Evolutionary conservation across 2,329 filamentous ascomycete species (phyloP), one percentile per base, ranked within the genome.

Genomic region (Trichoderma polysporum): DNA sequence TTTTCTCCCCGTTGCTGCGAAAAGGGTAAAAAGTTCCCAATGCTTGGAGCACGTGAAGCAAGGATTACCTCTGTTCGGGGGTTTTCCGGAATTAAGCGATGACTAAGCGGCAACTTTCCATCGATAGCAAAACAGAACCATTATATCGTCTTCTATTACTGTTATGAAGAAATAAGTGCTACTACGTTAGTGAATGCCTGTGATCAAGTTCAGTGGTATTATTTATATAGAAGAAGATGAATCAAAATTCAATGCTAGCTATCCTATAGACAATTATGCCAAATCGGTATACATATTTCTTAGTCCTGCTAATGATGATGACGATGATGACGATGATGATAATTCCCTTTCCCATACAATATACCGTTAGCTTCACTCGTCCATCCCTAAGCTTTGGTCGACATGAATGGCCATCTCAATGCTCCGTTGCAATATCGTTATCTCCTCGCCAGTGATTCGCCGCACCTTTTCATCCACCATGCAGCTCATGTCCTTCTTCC

Each of bases 401-500:
- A 41, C 64, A 39, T 52, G 41, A 2, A 52, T 22, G 2, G 67
- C 67, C 27, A 22, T 47, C 22, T 68, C 57, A 25, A 68, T 67
- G 33, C 65, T 68, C 13, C 31, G 29, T 19, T 57, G 57, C 27
- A 68, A 19, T 45, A 56, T 49, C 22, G 19, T 4, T 10, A 47
- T 22, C 37, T 68, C 57, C 1, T 59, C 67, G 0, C 45, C 29
- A 0, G 27, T 53, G 3, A 75, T n/a, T 9, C 69, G 41, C 1
- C 29, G 64, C 4, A 35, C 71, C 31, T 64, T 35, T 1, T 41
- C 53, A 0, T 71, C 73, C 6, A 71, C 71, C 79, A 81, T 81
- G 52, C 79, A 81, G 66, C 78, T 79, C 74, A 77, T 76, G 0
- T 75, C 73, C 64, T 75, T 68, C 69, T 75, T 80, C 4, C 58